These are phyloP conservation scores for Talaromyces sp. DNA, from an alignment of 2,329 filamentous ascomycete species.

Conservation along the genomic window DNA sequence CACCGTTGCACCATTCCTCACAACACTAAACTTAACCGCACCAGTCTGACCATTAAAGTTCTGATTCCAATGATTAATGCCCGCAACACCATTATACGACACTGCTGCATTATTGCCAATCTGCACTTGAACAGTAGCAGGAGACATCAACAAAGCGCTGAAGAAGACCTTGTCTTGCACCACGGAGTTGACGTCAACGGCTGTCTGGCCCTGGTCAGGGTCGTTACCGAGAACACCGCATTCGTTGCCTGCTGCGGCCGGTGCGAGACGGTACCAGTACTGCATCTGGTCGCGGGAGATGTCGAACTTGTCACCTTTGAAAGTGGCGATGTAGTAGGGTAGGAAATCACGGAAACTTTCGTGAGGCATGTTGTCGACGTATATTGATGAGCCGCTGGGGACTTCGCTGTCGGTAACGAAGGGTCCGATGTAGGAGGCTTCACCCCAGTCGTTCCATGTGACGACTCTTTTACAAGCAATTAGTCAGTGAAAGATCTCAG, in stretches of 20 bases:
- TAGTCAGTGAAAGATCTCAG: background rate
- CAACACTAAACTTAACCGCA: conserved; percentile 24
- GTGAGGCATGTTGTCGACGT: conserved; percentile 27
- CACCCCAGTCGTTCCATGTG: conserved; percentile 59
- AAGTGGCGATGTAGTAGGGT: conserved; percentile 33
- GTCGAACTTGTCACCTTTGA: conserved; percentile 16
- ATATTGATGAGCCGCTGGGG: conserved; percentile 41
- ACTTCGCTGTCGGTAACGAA: conserved; percentile 41
- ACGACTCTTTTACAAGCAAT: conserved; percentile 41
- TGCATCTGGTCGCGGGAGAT: conserved; percentile 21
- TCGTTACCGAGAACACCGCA: conserved; percentile 33
- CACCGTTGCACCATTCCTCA: conserved; percentile 22
- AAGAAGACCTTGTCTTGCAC: conserved; percentile 31
- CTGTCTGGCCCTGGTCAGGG: conserved; percentile 24
- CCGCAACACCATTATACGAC: conserved; percentile 18
- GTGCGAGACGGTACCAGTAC: conserved; percentile 34
- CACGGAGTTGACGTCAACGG: conserved; percentile 22
- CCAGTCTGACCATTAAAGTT: conserved; percentile 29
- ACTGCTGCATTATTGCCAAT: conserved; percentile 25
- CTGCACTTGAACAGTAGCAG: conserved; percentile 26
- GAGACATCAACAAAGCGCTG: conserved; percentile 23
- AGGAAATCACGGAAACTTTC: conserved; percentile 30
- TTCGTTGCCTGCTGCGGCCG: conserved; percentile 22
- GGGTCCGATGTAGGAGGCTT: conserved; percentile 55
- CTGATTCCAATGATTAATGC: conserved; percentile 31